Evolutionary conservation across 75 land plant species (phyloP), one percentile per base, ranked within the genome.

Genomic region (Picea sitchensis): DNA sequence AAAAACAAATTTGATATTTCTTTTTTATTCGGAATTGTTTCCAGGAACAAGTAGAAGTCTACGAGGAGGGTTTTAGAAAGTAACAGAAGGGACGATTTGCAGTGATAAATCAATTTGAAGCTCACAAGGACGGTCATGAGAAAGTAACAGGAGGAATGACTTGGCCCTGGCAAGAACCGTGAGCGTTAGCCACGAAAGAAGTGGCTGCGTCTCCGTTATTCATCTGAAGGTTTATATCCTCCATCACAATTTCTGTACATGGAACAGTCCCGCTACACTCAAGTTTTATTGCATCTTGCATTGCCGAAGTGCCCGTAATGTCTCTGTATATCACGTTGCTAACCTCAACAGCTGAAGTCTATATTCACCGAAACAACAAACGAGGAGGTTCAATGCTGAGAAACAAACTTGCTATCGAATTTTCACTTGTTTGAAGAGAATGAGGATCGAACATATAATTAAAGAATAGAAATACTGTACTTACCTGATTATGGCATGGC

Each of bases 321-420:
- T 88, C 83, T 23, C 59, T 79, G 75, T 82, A 82, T 14, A 63
- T 36, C n/a, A 88, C 83, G 1, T 71, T 73, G 30, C 65, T 71
- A 30, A 88, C 60, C 59, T 71, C 51, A 41, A 88, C 88, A 2
- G 82, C 88, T 38, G 89, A 86, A 12, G 63, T 82, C 88, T 85
- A 81, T 4, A n/a, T 32, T 47, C 51, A 47, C 51, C 7, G 26
- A 47, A 5, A 47, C 6, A 5, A 47, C 3, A 36, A 36, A 36
- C 1, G 1, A 3, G 3, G 3, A 3, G 3, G 38, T 36, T 26
- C 38, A 36, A 2, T 36, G 38, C 1, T 36, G 0, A 36, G 1
- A 36, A 36, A 0, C 3, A 36, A 36, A 36, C 38, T 36, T 36
- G 38, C 3, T 36, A 36, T 3, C 26, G 26, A 26, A 26, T 26